Percentiles rank a stretch among this genome's conserved stretches.
These are phyloP conservation scores for Cercophora scortea DNA, from an alignment of 495 filamentous ascomycete genomes.

Conservation along the genomic window DNA sequence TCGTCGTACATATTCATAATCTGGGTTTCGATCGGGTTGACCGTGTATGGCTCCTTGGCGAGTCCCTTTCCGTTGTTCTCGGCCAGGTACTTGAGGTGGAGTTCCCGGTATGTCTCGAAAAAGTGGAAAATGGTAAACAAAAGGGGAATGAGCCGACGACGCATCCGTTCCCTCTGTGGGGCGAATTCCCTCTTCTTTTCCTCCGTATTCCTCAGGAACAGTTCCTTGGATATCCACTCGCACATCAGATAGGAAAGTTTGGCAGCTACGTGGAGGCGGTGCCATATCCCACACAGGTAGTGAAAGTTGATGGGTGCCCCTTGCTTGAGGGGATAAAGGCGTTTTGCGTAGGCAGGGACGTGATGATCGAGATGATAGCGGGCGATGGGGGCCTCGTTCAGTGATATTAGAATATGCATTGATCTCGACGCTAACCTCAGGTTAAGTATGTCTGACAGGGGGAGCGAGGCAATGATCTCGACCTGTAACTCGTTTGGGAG, in stretches of 20 bases:
- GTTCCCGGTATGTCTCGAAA: slow-evolving; percentile 48
- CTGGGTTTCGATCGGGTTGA: slow-evolving; percentile 46
- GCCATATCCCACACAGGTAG: slow-evolving; percentile 52
- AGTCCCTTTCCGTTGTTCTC: slow-evolving; percentile 34
- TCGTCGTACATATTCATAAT: slow-evolving; percentile 52
- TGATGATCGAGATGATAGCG: slow-evolving; percentile 48
- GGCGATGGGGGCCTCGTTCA: slow-evolving; percentile 47
- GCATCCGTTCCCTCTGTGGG: slow-evolving; percentile 47
- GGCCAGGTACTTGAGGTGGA: slow-evolving; percentile 44
- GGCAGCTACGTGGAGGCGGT: slow-evolving; percentile 46
- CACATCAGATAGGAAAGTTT: slow-evolving; percentile 48
- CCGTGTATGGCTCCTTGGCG: slow-evolving; percentile 28
- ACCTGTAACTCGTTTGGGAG: slow-evolving; percentile 49
- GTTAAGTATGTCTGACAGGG: slow-evolving; percentile 44
- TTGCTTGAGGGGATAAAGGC: slow-evolving; percentile 41
- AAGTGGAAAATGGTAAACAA: slow-evolving; percentile 53
- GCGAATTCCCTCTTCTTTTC: slow-evolving; percentile 41
- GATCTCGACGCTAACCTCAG: slow-evolving; percentile 45
- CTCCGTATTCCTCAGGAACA: slow-evolving; percentile 44
- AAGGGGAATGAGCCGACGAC: slow-evolving; percentile 45
- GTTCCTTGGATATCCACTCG: slow-evolving; percentile 48
- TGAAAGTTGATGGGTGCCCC: slow-evolving; percentile 40
- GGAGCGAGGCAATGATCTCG: slow-evolving; percentile 47
- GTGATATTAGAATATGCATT: slow-evolving; percentile 45
- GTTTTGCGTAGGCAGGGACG: slow-evolving; percentile 44